Percentiles rank a stretch among this genome's conserved stretches.
Evolutionary conservation across 371 early-diverging fungal genomes (phyloP).

Genomic region (Mortierella sp.): DNA sequence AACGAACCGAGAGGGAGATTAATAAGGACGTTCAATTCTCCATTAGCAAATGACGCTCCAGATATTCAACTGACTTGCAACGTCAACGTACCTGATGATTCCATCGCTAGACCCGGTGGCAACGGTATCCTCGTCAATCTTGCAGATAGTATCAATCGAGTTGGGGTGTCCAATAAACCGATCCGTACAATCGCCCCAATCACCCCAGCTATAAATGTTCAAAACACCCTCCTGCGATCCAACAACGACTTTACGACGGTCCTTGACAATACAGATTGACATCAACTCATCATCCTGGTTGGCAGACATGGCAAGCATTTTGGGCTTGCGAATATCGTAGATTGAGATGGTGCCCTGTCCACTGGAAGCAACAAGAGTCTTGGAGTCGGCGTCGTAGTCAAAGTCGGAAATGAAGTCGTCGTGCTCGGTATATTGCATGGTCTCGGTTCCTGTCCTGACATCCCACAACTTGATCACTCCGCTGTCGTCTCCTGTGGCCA

Average conservation of each 20-base stretch:
- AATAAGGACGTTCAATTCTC: neutral
- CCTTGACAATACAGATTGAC: conserved; percentile 82
- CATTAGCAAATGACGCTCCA: neutral
- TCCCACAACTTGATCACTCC: conserved; percentile 97
- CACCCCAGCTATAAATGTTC: conserved; percentile 83
- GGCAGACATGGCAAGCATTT: conserved; percentile 85
- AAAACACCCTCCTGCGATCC: conserved; percentile 93
- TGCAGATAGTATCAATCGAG: conserved; percentile 86
- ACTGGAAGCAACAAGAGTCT: conserved; percentile 79
- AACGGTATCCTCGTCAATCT: conserved; percentile 85
- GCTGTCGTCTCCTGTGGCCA: conserved; percentile 94
- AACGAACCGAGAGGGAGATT: neutral
- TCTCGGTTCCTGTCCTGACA: conserved; percentile 75
- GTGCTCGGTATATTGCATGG: conserved; percentile 83
- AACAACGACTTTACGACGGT: conserved; percentile 85
- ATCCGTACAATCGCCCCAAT: conserved; percentile 94
- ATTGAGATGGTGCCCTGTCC: conserved; percentile 94
- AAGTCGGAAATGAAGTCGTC: conserved; percentile 92
- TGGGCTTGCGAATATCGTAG: conserved; percentile 88
- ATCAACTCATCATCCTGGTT: conserved; percentile 95
- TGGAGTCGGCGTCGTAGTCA: conserved; percentile 72
- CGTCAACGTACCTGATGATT: conserved; percentile 68
- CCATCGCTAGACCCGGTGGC: conserved; percentile 95
- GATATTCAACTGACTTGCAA: no score
- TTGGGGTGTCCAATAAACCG: conserved; percentile 93